These are phyloP conservation scores for Stylonectria norvegica DNA, from an alignment of 2,329 filamentous ascomycete species.

Conservation along the genomic window DNA sequence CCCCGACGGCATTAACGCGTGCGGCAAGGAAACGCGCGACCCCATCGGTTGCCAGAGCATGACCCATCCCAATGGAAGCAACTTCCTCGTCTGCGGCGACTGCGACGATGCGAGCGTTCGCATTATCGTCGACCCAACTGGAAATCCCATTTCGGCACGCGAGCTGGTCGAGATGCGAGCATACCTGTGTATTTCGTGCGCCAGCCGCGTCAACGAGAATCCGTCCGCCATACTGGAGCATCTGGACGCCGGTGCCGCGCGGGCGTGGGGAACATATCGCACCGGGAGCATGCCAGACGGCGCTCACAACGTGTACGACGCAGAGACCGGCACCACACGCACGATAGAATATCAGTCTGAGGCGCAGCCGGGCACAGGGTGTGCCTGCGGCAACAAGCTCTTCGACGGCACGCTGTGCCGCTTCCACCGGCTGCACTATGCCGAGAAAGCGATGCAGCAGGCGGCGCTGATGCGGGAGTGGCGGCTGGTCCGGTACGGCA, in stretches of 20 bases:
- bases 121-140: constrained; percentile 12
- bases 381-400: constrained; percentile 36
- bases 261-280: constrained; percentile 26
- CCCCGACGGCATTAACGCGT: constrained; percentile 11
- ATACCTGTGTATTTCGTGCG: constrained; percentile 35
- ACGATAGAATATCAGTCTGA: constrained; percentile 7
- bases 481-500: constrained; percentile 21
- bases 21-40: constrained; percentile 2
- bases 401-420: constrained; percentile 32
- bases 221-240: constrained; percentile 4
- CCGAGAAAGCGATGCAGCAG: constrained; percentile 21
- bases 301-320: constrained; percentile 1
- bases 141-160: constrained; percentile 8
- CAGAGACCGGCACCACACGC: background rate
- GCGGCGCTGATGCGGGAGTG: constrained; percentile 27
- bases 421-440: constrained; percentile 32
- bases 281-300: background rate
- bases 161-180: constrained; percentile 34
- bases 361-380: constrained; percentile 33
- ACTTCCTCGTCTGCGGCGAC: constrained; percentile 16
- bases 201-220: constrained; percentile 7
- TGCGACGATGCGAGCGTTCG: constrained; percentile 26
- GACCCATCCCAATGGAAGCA: constrained; percentile 12
- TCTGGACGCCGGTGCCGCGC: constrained; percentile 12
- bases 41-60: constrained; percentile 15